phyloP scores from a whole-genome alignment of 2,329 filamentous ascomycete genomes.

The Didymella arachidicola region DNA sequence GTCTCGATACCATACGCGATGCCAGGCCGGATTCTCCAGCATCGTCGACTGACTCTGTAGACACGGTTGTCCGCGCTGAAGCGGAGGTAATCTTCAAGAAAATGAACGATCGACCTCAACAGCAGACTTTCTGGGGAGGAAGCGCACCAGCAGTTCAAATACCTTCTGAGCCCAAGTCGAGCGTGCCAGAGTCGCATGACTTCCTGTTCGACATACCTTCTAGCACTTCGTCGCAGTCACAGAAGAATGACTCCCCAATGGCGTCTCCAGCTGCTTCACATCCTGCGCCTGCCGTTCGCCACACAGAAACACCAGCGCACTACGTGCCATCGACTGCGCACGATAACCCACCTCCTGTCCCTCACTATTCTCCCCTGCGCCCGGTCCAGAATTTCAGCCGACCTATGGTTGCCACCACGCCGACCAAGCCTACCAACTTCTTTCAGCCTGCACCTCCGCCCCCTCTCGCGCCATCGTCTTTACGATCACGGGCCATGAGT shows the following conservation, averaged over 20 bases:
- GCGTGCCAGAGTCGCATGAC: slow-evolving; percentile 41
- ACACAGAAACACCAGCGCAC: slow-evolving; percentile 12
- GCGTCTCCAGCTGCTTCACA: slow-evolving; percentile 6
- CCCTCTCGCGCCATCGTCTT: slow-evolving; percentile 18
- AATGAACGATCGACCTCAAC: slow-evolving; percentile 34
- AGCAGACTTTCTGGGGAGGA: slow-evolving; percentile 28
- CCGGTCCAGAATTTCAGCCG: slow-evolving; percentile 38
- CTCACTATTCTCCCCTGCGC: slow-evolving; percentile 29
- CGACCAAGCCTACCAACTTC: slow-evolving; percentile 12
- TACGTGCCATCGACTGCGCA: slow-evolving; percentile 10
- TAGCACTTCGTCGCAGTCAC: slow-evolving; percentile 4
- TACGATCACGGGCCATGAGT: slow-evolving; percentile 26
- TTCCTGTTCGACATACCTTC: slow-evolving; percentile 36
- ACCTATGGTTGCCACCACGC: slow-evolving; percentile 21
- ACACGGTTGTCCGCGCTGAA: slow-evolving; percentile 35
- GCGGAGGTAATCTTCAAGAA: slow-evolving; percentile 40
- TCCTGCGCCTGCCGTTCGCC: neutral
- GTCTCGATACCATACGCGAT: slow-evolving; percentile 18
- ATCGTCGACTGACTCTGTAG: slow-evolving; percentile 31
- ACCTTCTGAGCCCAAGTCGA: slow-evolving; percentile 16
- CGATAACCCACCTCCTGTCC: slow-evolving; percentile 15
- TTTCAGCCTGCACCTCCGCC: slow-evolving; percentile 22
- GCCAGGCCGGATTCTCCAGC: slow-evolving; percentile 34
- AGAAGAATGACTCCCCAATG: slow-evolving; percentile 22
- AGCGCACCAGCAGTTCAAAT: slow-evolving; percentile 23